A percentile compares a stretch with the other conserved stretches of the same genome.
Conservation (phyloP, 176 grass and related monocot genomes). For the Guadua angustifolia region DNA sequence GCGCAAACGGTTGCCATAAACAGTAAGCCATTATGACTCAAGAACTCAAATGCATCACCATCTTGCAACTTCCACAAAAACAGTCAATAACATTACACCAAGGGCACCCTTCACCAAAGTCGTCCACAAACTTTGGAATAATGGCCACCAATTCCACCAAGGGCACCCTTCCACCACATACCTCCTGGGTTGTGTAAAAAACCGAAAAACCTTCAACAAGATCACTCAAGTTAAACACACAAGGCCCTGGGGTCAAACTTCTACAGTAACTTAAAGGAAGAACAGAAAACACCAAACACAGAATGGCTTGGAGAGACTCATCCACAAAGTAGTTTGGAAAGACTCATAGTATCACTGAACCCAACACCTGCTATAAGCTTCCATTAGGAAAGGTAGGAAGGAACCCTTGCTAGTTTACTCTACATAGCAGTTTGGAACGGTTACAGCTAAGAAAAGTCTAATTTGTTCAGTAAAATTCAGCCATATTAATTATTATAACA, state of each 20-base stretch:
- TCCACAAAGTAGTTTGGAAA: slow-evolving; percentile 4
- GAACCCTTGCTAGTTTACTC: neutral
- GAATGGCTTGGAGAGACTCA: neutral
- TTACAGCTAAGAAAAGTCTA: neutral
- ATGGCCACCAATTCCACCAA: slow-evolving; percentile 91
- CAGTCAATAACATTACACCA: slow-evolving; percentile 82
- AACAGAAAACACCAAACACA: slow-evolving; percentile 40
- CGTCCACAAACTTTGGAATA: slow-evolving; percentile 83
- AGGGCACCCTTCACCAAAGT: slow-evolving; percentile 89
- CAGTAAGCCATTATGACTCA: slow-evolving; percentile 74
- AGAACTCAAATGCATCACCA: slow-evolving; percentile 67
- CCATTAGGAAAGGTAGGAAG: neutral
- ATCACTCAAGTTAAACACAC: slow-evolving; percentile 91
- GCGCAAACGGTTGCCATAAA: slow-evolving; percentile 90
- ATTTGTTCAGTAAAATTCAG: neutral
- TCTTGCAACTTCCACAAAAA: slow-evolving; percentile 64
- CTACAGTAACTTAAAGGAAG: slow-evolving; percentile 47
- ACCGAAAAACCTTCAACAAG: slow-evolving; percentile 99
- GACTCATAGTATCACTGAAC: neutral
- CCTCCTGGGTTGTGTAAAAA: slow-evolving; percentile 88
- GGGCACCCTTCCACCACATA: slow-evolving; percentile 95
- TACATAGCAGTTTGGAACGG: neutral
- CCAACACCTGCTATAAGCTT: slow-evolving; percentile 6
- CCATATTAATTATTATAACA: neutral
- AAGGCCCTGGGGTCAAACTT: slow-evolving; percentile 55